phyloP scores from a whole-genome alignment of 805 yeast genomes.

The Barnettozyma botsteinii region DNA sequence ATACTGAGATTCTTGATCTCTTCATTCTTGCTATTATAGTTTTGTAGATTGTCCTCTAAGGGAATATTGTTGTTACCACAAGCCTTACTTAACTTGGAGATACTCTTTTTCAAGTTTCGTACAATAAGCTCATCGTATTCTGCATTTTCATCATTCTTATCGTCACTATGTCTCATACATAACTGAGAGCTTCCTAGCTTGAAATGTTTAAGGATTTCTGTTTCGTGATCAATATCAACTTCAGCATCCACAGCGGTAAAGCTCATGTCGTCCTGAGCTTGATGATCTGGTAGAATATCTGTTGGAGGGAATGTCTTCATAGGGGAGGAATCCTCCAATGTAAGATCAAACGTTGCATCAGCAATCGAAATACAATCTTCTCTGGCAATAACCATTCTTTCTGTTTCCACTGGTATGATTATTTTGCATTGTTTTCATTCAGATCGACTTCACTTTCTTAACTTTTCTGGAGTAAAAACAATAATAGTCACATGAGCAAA shows the following conservation, averaged over 20 bases:
- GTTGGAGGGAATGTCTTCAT: not conserved
- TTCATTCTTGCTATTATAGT: not conserved
- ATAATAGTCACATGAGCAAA: too few relatives aligned
- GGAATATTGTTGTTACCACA: conserved; percentile 12
- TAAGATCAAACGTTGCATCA: conserved; percentile 19
- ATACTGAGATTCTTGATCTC: conserved; percentile 6
- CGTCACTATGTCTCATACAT: too few relatives aligned
- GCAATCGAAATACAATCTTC: conserved; percentile 18
- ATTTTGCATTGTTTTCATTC: too few relatives aligned
- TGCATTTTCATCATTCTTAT: too few relatives aligned
- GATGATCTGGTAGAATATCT: conserved; percentile 1
- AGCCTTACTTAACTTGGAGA: not conserved
- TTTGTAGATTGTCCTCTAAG: not conserved
- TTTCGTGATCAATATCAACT: too few relatives aligned
- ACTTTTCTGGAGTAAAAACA: too few relatives aligned
- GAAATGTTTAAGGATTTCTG: too few relatives aligned
- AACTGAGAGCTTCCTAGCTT: not conserved
- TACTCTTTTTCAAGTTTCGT: too few relatives aligned
- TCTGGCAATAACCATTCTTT: conserved; percentile 2
- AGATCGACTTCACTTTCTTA: too few relatives aligned
- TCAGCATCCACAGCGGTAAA: conserved; percentile 11
- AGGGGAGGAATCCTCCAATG: conserved; percentile 14
- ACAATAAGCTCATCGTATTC: too few relatives aligned
- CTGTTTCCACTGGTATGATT: too few relatives aligned
- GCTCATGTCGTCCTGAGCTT: conserved; percentile 4